Base-by-base conservation (phyloP, 1,139 yeast species). In the Yamadazyma atmosphaerica region DNA sequence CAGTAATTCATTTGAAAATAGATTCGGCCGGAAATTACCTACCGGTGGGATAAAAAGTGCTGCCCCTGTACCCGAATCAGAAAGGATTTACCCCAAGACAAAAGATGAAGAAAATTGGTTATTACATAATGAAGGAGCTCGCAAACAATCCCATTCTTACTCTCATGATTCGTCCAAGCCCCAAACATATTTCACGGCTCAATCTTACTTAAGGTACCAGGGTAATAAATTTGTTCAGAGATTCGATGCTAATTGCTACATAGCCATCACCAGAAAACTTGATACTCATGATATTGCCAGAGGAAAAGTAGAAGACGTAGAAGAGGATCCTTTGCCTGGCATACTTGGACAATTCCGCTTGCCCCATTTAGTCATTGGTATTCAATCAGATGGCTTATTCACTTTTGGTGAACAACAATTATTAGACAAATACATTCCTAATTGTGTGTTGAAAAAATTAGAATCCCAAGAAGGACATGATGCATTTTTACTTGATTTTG, bases 381-480 rank as follows among this genome's bases (percentile, higher is more conserved):
- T 92, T 42, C 80, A 82, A 40, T 86, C 96, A 0, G 98, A 92
- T 61, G 98, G 97, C 0, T 70, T 92, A 15, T 92, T 92, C 65
- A 90, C 98, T 0, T 83, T 86, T 51, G 78, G 89, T 14, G 98
- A 92, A 61, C 98, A 92, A 61, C 88, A 86, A 51, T 76, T 83
- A 39, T 71, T 92, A 38, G 95, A 95, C 1, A 75, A 79, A 33
- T 68, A 81, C 56, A 77, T 92, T 41, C 94, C 94, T 4, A 73
- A 84, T 49, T 74, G 95, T 2, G 60, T 52, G 5, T 68, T 92
- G 46, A 81, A 81, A 48, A 79, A 79, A 51, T 82, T 92, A 36
- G 80, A 84, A 46, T 88, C 97, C 1, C 95, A 94, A n/a, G 98
- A 92, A 55, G 98, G 98, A 13, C 98, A 92, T 57, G 98, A 92